Evolutionary conservation across 345 rosid genomes (phyloP).

Genomic region (Melaleuca alternifolia): DNA sequence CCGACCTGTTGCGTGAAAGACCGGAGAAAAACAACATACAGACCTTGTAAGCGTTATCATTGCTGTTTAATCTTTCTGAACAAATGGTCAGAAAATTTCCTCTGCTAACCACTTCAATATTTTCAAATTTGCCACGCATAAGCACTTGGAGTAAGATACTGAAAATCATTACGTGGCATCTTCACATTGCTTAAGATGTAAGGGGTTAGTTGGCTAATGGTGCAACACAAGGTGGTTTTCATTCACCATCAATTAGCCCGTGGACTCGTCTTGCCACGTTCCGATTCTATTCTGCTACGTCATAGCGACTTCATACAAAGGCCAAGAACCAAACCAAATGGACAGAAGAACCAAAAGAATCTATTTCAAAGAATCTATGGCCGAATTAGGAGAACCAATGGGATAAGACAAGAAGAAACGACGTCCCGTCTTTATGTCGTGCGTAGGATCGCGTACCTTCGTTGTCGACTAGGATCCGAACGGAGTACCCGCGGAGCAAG

Average conservation of each 20-base stretch:
- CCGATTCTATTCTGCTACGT: not conserved
- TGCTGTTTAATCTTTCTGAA: too few species aligned
- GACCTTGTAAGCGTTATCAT: too few species aligned
- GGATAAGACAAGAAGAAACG: not conserved
- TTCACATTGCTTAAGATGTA: not conserved
- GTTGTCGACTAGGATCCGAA: slow-evolving; percentile 50
- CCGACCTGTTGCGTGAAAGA: too few species aligned
- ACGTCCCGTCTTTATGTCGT: not conserved
- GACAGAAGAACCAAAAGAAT: not conserved
- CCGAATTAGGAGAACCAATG: not conserved
- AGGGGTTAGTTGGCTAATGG: not conserved
- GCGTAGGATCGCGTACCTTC: slow-evolving; percentile 20
- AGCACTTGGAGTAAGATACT: not conserved
- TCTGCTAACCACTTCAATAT: not conserved
- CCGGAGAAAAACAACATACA: too few species aligned
- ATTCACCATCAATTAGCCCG: not conserved
- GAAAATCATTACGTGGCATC: not conserved
- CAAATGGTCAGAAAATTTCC: too few species aligned
- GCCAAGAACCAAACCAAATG: not conserved
- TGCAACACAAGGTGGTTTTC: not conserved
- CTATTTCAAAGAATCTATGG: not conserved
- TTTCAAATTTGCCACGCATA: not conserved
- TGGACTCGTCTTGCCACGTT: not conserved
- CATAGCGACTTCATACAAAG: not conserved
- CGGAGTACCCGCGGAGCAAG: slow-evolving; percentile 55